These are phyloP conservation scores for Tetrapisispora nanseiensis DNA, from an alignment of 805 yeast genomes.

Conservation along the genomic window DNA sequence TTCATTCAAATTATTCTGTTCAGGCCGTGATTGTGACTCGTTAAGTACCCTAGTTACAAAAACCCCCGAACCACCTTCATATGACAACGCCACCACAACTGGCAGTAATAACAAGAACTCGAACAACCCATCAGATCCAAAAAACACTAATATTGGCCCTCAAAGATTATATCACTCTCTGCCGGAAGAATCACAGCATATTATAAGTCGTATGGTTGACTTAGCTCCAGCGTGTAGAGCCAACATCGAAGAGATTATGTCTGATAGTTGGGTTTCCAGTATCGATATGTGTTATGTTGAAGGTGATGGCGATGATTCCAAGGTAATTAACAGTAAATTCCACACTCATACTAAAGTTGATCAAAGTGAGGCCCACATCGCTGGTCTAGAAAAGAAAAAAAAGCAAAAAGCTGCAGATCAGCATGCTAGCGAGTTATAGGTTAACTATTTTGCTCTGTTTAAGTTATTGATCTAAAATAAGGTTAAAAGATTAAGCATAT, in stretches of 20 bases:
- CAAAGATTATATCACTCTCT: conserved; percentile 60
- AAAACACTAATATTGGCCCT: conserved; percentile 64
- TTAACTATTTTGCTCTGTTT: too few species aligned
- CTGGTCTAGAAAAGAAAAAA: conserved; percentile 76
- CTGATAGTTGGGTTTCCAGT: conserved; percentile 57
- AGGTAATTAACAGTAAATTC: conserved; percentile 37
- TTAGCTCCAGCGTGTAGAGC: conserved; percentile 81
- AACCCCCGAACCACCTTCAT: conserved; percentile 34
- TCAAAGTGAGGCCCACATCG: conserved; percentile 91
- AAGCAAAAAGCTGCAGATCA: conserved; percentile 7
- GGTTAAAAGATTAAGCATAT: background rate
- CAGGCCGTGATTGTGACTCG: conserved; percentile 54
- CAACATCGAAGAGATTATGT: conserved; percentile 67
- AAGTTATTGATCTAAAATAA: background rate
- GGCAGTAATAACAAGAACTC: conserved; percentile 7
- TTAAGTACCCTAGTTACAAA: conserved; percentile 47
- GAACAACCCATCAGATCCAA: conserved; percentile 33
- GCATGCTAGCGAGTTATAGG: background rate
- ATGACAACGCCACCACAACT: conserved; percentile 17
- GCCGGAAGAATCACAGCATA: conserved; percentile 57
- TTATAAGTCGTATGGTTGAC: conserved; percentile 69
- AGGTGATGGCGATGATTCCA: conserved; percentile 33
- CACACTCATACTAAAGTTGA: conserved; percentile 86
- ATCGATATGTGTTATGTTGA: conserved; percentile 50
- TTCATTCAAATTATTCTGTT: conserved; percentile 69